phyloP scores from a whole-genome alignment of 306 rosid genomes.

The Rosa chinensis region DNA sequence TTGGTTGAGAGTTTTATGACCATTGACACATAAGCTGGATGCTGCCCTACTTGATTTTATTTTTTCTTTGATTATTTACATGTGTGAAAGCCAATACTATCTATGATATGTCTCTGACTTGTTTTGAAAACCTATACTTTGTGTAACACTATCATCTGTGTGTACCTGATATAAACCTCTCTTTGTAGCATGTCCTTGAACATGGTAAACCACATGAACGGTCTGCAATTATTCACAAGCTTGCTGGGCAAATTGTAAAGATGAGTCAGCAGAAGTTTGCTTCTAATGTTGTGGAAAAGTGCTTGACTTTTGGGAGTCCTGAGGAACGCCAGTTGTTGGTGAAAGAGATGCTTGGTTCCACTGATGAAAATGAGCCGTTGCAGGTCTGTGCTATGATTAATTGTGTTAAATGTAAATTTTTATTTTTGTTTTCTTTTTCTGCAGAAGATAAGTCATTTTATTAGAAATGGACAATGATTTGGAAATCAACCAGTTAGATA shows the following conservation, averaged over 20 bases:
- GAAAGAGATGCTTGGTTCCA: slow-evolving; percentile 87
- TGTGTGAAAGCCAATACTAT: neutral
- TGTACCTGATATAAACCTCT: slow-evolving; percentile 15
- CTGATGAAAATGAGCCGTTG: slow-evolving; percentile 96
- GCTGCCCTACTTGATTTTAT: neutral
- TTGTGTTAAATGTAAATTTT: neutral
- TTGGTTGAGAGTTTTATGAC: neutral
- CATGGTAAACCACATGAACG: slow-evolving; percentile 78
- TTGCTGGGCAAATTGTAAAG: slow-evolving; percentile 93
- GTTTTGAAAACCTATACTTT: neutral
- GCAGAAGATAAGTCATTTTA: neutral
- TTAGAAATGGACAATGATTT: neutral
- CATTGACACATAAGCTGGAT: neutral
- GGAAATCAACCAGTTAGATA: neutral
- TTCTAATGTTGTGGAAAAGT: slow-evolving; percentile 96
- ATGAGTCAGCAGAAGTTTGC: slow-evolving; percentile 99
- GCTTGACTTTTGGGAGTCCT: slow-evolving; percentile 78
- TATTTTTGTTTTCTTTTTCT: neutral
- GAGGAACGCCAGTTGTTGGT: slow-evolving; percentile 85
- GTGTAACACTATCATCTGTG: neutral
- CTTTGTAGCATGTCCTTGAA: slow-evolving; percentile 75
- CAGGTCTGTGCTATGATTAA: slow-evolving; percentile 54
- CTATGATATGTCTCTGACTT: neutral
- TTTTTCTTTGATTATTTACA: neutral
- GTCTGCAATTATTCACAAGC: slow-evolving; percentile 76